Percentiles rank a stretch among this genome's conserved stretches.
These are phyloP conservation scores for Lotus japonicus DNA, from an alignment of 306 rosid genomes.

Conservation along the genomic window DNA sequence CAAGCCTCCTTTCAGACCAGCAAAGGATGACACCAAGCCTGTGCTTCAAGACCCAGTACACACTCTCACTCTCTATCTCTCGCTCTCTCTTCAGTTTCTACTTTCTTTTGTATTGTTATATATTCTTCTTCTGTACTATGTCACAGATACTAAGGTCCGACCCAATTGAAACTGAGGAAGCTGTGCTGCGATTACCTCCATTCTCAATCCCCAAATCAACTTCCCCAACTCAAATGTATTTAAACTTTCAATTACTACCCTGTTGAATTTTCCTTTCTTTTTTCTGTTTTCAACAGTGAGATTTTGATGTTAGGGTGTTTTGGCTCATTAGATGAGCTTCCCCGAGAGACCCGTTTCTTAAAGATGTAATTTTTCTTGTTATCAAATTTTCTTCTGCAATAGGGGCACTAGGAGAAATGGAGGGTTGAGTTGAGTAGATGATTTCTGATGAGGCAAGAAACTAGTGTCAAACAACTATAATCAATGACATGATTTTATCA, in stretches of 20 bases:
- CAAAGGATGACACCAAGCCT: slow-evolving; percentile 86
- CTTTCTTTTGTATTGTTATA: no score
- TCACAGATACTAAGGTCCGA: slow-evolving; percentile 84
- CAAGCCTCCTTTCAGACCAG: slow-evolving; percentile 64
- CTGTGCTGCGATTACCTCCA: slow-evolving; percentile 69
- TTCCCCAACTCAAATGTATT: background rate
- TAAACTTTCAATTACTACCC: background rate
- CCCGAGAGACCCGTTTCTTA: background rate
- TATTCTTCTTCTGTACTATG: slow-evolving; percentile 6
- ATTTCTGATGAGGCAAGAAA: background rate
- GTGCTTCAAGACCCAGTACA: slow-evolving; percentile 90
- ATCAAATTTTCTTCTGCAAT: background rate
- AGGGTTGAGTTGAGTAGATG: background rate
- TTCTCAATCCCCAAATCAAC: slow-evolving; percentile 31
- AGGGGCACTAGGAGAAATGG: background rate
- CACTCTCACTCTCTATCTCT: slow-evolving; percentile 12
- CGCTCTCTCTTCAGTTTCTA: background rate
- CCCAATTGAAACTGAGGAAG: slow-evolving; percentile 86
- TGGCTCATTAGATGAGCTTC: background rate
- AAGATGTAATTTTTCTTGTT: slow-evolving; percentile 1
- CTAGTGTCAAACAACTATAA: no score
- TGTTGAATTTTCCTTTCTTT: background rate
- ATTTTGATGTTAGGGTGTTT: background rate
- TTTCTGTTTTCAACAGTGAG: background rate
- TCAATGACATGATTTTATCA: no score